A percentile compares a stretch with the other conserved stretches of the same genome.
Evolutionary conservation across 2,329 filamentous ascomycete species (phyloP).

Genomic region (Colletotrichum sp.): DNA sequence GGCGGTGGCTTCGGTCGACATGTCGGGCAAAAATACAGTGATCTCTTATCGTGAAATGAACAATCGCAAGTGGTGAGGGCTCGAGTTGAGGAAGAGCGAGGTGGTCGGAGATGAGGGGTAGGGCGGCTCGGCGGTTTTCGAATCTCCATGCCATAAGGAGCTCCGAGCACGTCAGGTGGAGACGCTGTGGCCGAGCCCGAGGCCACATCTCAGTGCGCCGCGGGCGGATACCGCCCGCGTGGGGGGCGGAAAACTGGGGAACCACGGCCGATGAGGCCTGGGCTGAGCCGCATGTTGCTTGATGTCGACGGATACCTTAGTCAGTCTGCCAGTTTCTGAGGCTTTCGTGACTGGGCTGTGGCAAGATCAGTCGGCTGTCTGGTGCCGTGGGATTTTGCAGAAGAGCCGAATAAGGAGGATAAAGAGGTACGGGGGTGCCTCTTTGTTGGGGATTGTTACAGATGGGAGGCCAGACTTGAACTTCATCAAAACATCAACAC

Average conservation of each 20-base stretch:
- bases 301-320: neutral
- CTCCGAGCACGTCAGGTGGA: conserved; percentile 16
- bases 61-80: neutral
- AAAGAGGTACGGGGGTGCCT: neutral
- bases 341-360: neutral
- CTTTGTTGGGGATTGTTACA: neutral
- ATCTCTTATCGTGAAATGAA: neutral
- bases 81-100: neutral
- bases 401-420: neutral
- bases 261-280: neutral
- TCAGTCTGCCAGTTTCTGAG: neutral
- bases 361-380: neutral
- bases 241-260: neutral
- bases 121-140: conserved; percentile 1
- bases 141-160: conserved; percentile 4
- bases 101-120: conserved; percentile 13
- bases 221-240: neutral
- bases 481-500: neutral
- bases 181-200: neutral
- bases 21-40: conserved; percentile 33
- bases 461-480: neutral
- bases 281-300: neutral
- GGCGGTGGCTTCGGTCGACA: conserved; percentile 74
- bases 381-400: neutral
- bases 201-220: neutral